phyloP scores from a whole-genome alignment of 371 early-diverging fungal genomes.

The Actinomortierella wolfii region DNA sequence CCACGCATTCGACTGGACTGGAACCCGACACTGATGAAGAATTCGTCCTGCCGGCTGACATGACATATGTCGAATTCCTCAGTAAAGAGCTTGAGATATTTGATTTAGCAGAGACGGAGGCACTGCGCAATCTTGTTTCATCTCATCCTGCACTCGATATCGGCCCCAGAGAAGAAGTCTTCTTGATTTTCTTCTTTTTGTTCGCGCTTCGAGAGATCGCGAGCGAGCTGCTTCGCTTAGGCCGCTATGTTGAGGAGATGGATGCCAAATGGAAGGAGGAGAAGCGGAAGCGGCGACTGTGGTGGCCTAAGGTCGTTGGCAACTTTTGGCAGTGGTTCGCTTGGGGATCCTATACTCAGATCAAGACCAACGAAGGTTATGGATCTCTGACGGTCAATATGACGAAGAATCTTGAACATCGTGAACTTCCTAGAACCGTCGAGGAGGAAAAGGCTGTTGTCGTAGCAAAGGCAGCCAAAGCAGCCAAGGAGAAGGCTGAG shows the following conservation, averaged over 20 bases:
- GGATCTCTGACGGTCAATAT: conserved; percentile 19
- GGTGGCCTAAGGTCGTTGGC: conserved; percentile 56
- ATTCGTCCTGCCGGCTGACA: conserved; percentile 48
- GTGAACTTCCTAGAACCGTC: conserved; percentile 18
- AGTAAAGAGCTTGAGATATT: conserved; percentile 50
- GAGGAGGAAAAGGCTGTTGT: conserved; percentile 32
- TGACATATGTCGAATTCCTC: conserved; percentile 53
- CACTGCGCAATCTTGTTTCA: conserved; percentile 35
- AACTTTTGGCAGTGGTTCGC: conserved; percentile 60
- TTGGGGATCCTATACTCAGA: conserved; percentile 50
- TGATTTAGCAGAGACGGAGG: conserved; percentile 34
- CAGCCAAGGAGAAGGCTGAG: conserved; percentile 39
- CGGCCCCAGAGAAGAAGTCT: conserved; percentile 62
- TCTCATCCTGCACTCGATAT: conserved; percentile 51
- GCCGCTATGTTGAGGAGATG: conserved; percentile 47
- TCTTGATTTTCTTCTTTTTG: conserved; percentile 67
- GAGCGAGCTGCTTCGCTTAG: conserved; percentile 55
- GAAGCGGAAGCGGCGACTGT: conserved; percentile 51
- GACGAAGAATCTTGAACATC: conserved; percentile 35
- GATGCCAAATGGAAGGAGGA: conserved; percentile 23
- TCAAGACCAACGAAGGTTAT: conserved; percentile 33
- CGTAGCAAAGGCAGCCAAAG: conserved; percentile 35
- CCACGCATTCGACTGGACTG: conserved; percentile 26
- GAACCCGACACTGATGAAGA: conserved; percentile 39
- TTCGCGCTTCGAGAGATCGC: conserved; percentile 66